phyloP scores from a whole-genome alignment of 208 protist genomes.

The Wallacemonas sp. region DNA sequence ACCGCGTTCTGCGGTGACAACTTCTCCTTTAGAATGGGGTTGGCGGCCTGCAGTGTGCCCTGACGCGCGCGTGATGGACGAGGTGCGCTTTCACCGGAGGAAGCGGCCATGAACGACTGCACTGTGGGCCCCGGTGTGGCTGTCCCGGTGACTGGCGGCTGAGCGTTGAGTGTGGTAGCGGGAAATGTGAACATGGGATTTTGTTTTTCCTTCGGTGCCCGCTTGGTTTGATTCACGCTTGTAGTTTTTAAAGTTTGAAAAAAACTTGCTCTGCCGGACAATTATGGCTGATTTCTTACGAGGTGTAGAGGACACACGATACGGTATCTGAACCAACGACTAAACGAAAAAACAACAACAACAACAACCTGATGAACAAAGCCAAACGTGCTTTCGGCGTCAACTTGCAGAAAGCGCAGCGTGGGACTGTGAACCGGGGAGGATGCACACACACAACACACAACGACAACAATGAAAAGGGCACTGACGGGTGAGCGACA shows the following conservation, averaged over 20 bases:
- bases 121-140: too few relatives aligned
- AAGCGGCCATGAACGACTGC: too few relatives aligned
- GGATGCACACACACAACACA: background rate
- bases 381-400: too few relatives aligned
- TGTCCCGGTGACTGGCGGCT: too few relatives aligned
- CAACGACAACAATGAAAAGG: background rate
- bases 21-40: slow-evolving; percentile 1
- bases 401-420: background rate
- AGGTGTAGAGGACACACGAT: background rate
- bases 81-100: too few relatives aligned
- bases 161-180: too few relatives aligned
- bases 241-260: slow-evolving; percentile 2
- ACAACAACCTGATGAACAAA: background rate
- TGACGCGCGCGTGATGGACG: background rate
- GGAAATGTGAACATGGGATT: too few relatives aligned
- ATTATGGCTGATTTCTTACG: background rate
- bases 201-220: background rate
- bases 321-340: background rate
- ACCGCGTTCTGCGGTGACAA: slow-evolving; percentile 4
- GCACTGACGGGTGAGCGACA: background rate
- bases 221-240: background rate
- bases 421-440: background rate
- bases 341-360: slow-evolving; percentile 8
- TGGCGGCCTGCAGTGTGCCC: background rate
- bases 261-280: too few relatives aligned